Base-by-base conservation (phyloP, 306 rosid species). In the Vicia faba region DNA sequence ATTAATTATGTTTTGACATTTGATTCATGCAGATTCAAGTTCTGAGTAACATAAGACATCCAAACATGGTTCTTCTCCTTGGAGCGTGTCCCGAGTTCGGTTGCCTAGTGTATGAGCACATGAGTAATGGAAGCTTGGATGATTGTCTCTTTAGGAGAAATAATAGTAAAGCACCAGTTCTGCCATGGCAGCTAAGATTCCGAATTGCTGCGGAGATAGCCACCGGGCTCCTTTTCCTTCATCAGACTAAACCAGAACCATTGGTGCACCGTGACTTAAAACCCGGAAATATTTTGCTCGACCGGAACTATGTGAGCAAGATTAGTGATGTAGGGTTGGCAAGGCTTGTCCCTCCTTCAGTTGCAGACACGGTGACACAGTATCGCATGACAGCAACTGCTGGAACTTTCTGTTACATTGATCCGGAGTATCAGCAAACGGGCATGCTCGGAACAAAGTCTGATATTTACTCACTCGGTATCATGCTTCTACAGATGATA, bases 251-350 rank as follows among this genome's bases (percentile, higher is more conserved):
- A 73, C 97, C 97, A 23, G 95, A 92, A 48, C 96, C 97, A 2
- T 68, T 92, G n/a, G 97, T 92, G 58, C 97, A 92, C 66, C 91
- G 97, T 1, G 97, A 92, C 80, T 85, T 92, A 0, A 92, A 92
- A 78, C 96, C 97, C 0, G 97, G 80, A 18, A 92, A 92, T 76
- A 89, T 92, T 31, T 81, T 92, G 86, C 95, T 92, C 5, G 96
- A 92, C 77, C 83, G 84, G 1, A 89, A 89, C 82, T 82, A 57
- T 10, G 97, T 92, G 31, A 92, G 97, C 82, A 92, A 92, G 83
- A 92, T 92, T 18, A 85, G 97, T 25, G 97, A 89, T 64, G 97
- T 92, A 18, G 96, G 97, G 5, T 73, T 92, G 74, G 91, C 96
- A 20, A 89, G 96, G 80, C 95, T 89, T 40, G 95, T 92, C 46